Evolutionary conservation across 2,329 filamentous ascomycete genomes (phyloP), one percentile per base, ranked within the genome.

Genomic region (Aspergillus sp.): DNA sequence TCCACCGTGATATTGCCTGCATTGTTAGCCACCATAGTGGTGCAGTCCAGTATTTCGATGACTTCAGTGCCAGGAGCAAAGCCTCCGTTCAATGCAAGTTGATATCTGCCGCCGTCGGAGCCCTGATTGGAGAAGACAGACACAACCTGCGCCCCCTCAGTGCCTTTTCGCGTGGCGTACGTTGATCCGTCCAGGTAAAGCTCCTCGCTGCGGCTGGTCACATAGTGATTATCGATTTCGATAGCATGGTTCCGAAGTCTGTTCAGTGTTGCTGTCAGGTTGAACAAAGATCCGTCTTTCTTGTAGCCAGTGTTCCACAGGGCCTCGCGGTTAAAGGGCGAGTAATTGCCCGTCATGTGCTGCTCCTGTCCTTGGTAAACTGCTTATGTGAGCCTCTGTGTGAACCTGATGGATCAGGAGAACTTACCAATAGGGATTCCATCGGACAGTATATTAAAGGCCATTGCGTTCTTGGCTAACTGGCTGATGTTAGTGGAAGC

Each of bases 361-460:
- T 85, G 81, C 61, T 85, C 82, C 46, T 81, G 78, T 28, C 81
- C 81, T 53, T 82, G 73, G 60, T 83, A 85, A 32, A 83, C 69
- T 49, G 12, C 6, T 7, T n/a, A 6, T 12, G 6, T 12, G 6
- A 6, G 10, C 6, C 6, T 6, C 6, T 7, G 6, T 7, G 6
- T 7, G 7, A 7, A 12, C 6, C 3, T 28, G 10, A 30, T 32
- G 5, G 13, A 11, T 9, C 2, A 11, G 39, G 19, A 2, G 6
- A 8, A 37, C 39, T 42, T 52, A 50, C 49, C 33, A 39, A 82
- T 77, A 1, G 79, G 79, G 33, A 85, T 77, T 7, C 82, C 82
- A 39, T 82, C 62, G 13, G 57, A 56, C 6, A 85, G 71, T 26
- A 85, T 72, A n/a, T 76, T 77, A 52, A 79, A 85, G 0, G 79